Evolutionary conservation across 2,329 filamentous ascomycete species (phyloP), one percentile per base, ranked within the genome.

Genomic region (Peltaster fructicola): DNA sequence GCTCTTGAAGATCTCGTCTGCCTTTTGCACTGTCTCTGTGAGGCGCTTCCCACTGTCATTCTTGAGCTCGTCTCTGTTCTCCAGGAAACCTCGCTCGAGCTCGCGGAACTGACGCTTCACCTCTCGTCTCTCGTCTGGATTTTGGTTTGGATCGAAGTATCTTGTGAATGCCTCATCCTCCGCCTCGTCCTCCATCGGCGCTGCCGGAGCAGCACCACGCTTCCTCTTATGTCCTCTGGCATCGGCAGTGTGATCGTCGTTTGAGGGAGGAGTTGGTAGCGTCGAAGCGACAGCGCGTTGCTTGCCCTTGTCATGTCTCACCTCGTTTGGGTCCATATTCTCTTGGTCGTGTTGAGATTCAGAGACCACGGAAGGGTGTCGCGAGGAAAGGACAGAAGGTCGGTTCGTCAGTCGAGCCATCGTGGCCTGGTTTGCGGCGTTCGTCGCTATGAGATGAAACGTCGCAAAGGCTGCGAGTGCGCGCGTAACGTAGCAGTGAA

Each of bases 131-230:
- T 82, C 67, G 20, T 75, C 67, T 8, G 75, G 59, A 29, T 80
- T 63, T 45, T 93, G 85, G 32, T 90, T 73, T 1, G 82, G 84
- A 43, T 93, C 77, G 49, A 84, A 91, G 35, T 53, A 66, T 27
- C 53, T 34, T 13, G 32, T 47, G 33, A 42, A 45, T 14, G 33
- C 36, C 15, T 31, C 42, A 14, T 47, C 43, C 6, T 50, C 38
- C n/a, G 39, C 39, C 11, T 38, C 39, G 7, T 43, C 43, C 3
- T 43, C 38, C 7, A 41, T 39, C 2, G 31, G 12, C 17, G 25
- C 3, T 1, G 33, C 20, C 4, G 17, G 32, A 15, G 22, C 16
- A 11, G 25, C 17, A 8, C 14, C 32, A 15, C 37, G 39, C 23
- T 40, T 39, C 20, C 44, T 26, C 32, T 45, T 49, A 17, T 38